Evolutionary conservation across 495 filamentous ascomycete species (phyloP), one percentile per base, ranked within the genome.

Genomic region (Aspergillus sclerotiicarbonarius): DNA sequence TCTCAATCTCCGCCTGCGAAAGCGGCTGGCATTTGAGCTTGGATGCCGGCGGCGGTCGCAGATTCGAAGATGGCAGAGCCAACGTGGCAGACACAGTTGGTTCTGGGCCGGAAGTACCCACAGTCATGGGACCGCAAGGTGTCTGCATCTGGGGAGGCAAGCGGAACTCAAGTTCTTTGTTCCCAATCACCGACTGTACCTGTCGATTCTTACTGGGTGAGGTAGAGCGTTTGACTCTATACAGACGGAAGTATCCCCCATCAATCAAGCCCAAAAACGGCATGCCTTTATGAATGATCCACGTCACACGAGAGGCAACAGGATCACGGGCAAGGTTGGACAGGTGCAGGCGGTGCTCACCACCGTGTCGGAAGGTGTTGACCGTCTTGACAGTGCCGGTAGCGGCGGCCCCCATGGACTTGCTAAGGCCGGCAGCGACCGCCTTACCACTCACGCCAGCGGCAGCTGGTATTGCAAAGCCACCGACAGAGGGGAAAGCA

Each of bases 1-100:
- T 94, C 68, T 97, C 92, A 59, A 96, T 93, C 74, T 97, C 92
- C 3, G 91, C 89, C 61, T 91, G 87, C 5, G 90, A 90, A 51
- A 96, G 71, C 3, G 81, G 80, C 57, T 84, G 79, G 20, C 71
- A 71, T 39, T 76, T 71, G 16, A 67, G 32, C 51, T 73, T 76
- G 8, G 59, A 62, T 18, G 63, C 51, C 43, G 58, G 57, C 5
- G 66, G 63, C 15, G 70, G 61, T 44, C 77, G 72, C 18, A 66
- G 65, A 46, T 54, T 67, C 15, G 56, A 62, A 1, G 74, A 74
- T 12, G 76, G 74, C 10, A 78, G 47, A n/a, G 69, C 59, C 46
- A 76, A 64, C 31, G 63, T 67, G 7, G 69, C 76, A 8, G 58
- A 64, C 16, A 71, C 62, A 7, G 55, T 59, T 16, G 60, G 33